Evolutionary conservation across 176 grass and related monocot genomes (phyloP).

Genomic region (Melocanna baccifera): DNA sequence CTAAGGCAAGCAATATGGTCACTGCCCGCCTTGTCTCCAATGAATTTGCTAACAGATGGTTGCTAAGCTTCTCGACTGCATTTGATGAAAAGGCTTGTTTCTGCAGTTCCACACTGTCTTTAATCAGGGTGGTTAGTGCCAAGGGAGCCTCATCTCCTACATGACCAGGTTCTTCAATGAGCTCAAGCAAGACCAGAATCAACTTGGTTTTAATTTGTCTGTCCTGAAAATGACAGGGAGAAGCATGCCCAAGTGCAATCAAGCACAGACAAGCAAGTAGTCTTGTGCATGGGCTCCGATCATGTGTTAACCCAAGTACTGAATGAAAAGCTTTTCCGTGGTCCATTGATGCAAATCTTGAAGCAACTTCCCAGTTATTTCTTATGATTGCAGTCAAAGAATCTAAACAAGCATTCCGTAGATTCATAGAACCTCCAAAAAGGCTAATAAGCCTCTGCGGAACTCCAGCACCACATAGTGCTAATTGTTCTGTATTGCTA

Average conservation of each 20-base stretch:
- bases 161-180: constrained; percentile 72
- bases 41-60: constrained; percentile 51
- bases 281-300: constrained; percentile 79
- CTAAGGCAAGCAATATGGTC: constrained; percentile 84
- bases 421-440: constrained; percentile 82
- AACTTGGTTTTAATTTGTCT: constrained; percentile 87
- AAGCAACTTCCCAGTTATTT: constrained; percentile 74
- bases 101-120: constrained; percentile 83
- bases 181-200: constrained; percentile 84
- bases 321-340: constrained; percentile 80
- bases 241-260: constrained; percentile 70
- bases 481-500: constrained; percentile 64
- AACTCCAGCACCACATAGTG: constrained; percentile 73
- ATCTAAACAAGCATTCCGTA: constrained; percentile 82
- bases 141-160: constrained; percentile 91
- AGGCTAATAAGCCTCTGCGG: constrained; percentile 68
- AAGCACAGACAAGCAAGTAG: constrained; percentile 90
- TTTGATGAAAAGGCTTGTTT: constrained; percentile 72
- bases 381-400: constrained; percentile 71
- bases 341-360: constrained; percentile 68
- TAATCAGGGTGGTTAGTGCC: constrained; percentile 77
- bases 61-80: constrained; percentile 77
- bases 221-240: constrained; percentile 62
- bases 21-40: constrained; percentile 62
- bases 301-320: constrained; percentile 65